phyloP scores from a whole-genome alignment of 2,329 filamentous ascomycete genomes.

The Ilyonectria destructans region DNA sequence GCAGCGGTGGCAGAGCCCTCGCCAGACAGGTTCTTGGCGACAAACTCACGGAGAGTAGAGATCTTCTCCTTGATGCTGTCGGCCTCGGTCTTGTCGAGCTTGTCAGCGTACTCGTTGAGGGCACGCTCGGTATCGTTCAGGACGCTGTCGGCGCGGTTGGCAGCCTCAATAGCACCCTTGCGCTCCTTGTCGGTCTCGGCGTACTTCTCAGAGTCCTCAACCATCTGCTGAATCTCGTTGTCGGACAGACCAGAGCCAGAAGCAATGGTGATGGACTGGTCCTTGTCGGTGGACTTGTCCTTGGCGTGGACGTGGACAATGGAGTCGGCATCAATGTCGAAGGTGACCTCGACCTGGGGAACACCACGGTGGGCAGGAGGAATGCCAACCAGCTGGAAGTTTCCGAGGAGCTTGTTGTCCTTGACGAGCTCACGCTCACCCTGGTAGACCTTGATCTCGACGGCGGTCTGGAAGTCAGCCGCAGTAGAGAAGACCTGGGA shows the following conservation, averaged over 20 bases:
- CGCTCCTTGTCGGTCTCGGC: conserved; percentile 96
- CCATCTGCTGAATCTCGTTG: conserved; percentile 96
- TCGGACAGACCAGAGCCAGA: conserved; percentile 98
- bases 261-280: conserved; percentile 99
- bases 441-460: conserved; percentile 99
- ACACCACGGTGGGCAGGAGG: conserved; percentile 97
- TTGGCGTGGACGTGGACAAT: conserved; percentile 98
- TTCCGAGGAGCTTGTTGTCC: conserved; percentile 98
- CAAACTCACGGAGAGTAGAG: conserved; percentile 85
- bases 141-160: conserved; percentile 97
- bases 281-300: conserved; percentile 99
- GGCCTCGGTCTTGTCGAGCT: conserved; percentile 96
- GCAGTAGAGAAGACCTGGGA: conserved; percentile 98
- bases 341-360: conserved; percentile 97
- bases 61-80: conserved; percentile 97
- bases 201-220: conserved; percentile 97
- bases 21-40: conserved; percentile 94
- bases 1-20: conserved; percentile 89
- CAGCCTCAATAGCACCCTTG: conserved; percentile 94
- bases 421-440: conserved; percentile 99
- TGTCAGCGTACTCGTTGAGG: conserved; percentile 95
- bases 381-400: conserved; percentile 99
- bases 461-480: conserved; percentile 97
- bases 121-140: conserved; percentile 99
- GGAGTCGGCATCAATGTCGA: conserved; percentile 98